Base-by-base conservation (phyloP, 257 asterid genomes). In the Ballota nigra region DNA sequence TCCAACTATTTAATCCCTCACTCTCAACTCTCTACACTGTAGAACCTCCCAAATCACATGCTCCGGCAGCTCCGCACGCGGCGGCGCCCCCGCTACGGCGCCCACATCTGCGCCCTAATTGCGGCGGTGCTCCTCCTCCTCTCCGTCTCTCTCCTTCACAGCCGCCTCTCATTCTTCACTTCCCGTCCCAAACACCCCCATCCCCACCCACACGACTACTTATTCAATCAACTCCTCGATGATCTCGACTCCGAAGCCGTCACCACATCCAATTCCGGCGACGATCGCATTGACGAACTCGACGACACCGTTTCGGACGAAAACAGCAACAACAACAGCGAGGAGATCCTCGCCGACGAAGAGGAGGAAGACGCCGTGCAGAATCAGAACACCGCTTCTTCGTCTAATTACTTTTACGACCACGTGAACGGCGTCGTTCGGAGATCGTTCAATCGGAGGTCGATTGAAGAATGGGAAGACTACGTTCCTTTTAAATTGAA, bases 381-480 rank as follows among this genome's bases (percentile, higher is more conserved):
- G 82, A 77, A 34, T 57, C 83, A 74, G 41, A 78, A 75, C 52
- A 18, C 81, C 29, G 81, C 77, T 16, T 71, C 55, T 68, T 76
- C 90, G 5, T 87, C 93, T 4, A 82, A 62, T 33, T 90, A 84
- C 85, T 86, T 82, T 51, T 93, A 83, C 24, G 98, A 93, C 38
- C 98, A 65, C 15, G 63, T 80, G 49, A 68, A 29, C 51, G 89
- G 94, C 19, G 99, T 85, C 24, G 86, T 95, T 20, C 78, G 99
- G 70, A 87, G 97, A 74, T 83, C 95, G 7, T 85, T 84, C 57
- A 83, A 84, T 55, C 90, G 83, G 31, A 86, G 92, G 4, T 84
- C 97, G 1, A 92, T 95, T 64, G 96, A 92, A 33, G 97, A 95
- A 63, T 95, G 99, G 99, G 98, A 95, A 57, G 99, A 95, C 75